A percentile compares a stretch with the other conserved stretches of the same genome.
These are phyloP conservation scores for Scedosporium boydii DNA, from an alignment of 2,329 filamentous ascomycete genomes.

Conservation along the genomic window DNA sequence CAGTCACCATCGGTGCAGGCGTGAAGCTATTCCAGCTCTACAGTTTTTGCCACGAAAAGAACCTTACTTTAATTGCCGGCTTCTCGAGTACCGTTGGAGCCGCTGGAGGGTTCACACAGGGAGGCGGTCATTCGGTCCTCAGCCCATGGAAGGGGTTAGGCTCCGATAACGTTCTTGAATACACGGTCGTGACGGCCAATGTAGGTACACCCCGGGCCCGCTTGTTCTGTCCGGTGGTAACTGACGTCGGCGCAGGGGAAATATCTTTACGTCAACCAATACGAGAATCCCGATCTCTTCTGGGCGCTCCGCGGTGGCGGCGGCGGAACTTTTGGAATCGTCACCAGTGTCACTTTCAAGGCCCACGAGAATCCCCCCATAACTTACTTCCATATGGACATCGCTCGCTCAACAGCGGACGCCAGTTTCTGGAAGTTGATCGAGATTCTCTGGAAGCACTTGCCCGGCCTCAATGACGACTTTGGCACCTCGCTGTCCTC, in stretches of 20 bases:
- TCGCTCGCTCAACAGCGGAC: neutral
- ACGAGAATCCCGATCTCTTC: conserved; percentile 46
- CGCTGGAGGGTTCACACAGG: conserved; percentile 50
- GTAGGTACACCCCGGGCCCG: neutral
- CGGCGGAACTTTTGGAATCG: conserved; percentile 47
- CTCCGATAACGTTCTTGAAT: conserved; percentile 37
- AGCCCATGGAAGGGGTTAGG: conserved; percentile 32
- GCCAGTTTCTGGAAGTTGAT: neutral
- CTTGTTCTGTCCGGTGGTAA: neutral
- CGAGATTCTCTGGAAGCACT: neutral
- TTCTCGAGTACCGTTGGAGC: conserved; percentile 44
- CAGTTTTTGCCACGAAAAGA: conserved; percentile 1
- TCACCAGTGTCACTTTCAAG: conserved; percentile 32
- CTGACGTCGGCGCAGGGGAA: conserved; percentile 18
- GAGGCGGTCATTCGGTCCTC: conserved; percentile 44
- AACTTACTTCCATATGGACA: conserved; percentile 1
- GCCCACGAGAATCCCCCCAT: conserved; percentile 15
- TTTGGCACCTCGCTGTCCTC: conserved; percentile 17
- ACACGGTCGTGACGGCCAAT: conserved; percentile 31
- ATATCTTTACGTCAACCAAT: conserved; percentile 32
- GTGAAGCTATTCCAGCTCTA: conserved; percentile 39
- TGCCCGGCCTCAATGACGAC: conserved; percentile 33
- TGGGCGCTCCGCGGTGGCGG: conserved; percentile 55
- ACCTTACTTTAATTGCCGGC: conserved; percentile 27
- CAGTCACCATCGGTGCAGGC: conserved; percentile 45